Percentiles rank a stretch among this genome's conserved stretches.
Conservation (phyloP, 1,139 yeast genomes). For the Protomyces inundatus region DNA sequence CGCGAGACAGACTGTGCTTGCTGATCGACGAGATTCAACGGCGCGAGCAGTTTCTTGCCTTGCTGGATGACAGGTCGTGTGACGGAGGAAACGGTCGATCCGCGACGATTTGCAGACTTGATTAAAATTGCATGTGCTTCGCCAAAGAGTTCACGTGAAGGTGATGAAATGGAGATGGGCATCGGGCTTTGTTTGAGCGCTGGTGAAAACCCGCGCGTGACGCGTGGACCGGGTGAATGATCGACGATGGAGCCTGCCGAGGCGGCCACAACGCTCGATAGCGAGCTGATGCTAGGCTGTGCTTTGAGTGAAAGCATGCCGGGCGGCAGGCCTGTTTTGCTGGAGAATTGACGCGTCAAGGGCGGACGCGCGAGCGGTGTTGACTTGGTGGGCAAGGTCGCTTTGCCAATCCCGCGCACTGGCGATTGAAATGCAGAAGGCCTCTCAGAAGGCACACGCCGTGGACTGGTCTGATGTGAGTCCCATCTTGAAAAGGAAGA, state of each 20-base stretch:
- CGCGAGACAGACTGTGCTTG: background rate
- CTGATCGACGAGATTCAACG: background rate
- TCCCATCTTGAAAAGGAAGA: background rate
- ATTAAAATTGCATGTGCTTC: background rate
- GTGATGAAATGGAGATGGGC: background rate
- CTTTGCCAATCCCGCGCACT: background rate
- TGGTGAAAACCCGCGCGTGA: background rate
- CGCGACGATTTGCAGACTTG: background rate
- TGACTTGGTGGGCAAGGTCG: background rate
- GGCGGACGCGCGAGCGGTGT: background rate
- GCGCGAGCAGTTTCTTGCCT: background rate
- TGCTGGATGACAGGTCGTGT: background rate
- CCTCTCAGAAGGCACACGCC: background rate
- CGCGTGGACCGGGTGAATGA: background rate
- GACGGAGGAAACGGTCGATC: background rate
- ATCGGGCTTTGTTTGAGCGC: background rate
- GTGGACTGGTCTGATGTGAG: background rate
- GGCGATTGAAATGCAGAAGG: background rate
- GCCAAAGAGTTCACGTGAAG: background rate
- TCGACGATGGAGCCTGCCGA: background rate
- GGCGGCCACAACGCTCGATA: background rate
- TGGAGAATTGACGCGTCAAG: background rate
- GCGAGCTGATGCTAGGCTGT: conserved; percentile 13
- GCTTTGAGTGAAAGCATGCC: conserved; percentile 7
- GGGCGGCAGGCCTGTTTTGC: background rate